Conservation (phyloP, 106 monocot species). For the Xerophyta viscosa region DNA sequence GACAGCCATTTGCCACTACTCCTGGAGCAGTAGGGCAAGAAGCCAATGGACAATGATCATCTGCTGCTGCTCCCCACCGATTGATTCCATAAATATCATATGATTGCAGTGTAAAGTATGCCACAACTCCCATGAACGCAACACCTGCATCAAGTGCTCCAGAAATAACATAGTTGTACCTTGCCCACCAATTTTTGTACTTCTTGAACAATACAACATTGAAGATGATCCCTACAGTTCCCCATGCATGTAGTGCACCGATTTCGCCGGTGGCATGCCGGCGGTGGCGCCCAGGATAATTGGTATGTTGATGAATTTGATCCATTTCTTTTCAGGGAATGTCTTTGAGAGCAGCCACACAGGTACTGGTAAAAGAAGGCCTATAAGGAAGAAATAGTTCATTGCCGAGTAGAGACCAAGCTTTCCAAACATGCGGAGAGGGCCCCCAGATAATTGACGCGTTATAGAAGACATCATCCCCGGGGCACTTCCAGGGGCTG, state of each 20-base stretch:
- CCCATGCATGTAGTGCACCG: conserved; percentile 30
- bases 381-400: conserved; percentile 29
- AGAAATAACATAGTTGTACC: conserved; percentile 37
- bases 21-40: conserved; percentile 11
- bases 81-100: conserved; percentile 21
- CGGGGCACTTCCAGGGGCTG: conserved; percentile 45
- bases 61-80: background rate
- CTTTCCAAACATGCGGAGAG: conserved; percentile 16
- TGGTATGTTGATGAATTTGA: conserved; percentile 26
- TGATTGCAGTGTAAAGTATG: conserved; percentile 15
- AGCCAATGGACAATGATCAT: conserved; percentile 7
- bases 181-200: conserved; percentile 28
- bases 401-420: conserved; percentile 18
- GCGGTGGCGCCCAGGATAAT: conserved; percentile 12
- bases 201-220: conserved; percentile 19
- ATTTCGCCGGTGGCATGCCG: conserved; percentile 14
- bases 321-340: conserved; percentile 28
- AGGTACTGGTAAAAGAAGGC: conserved; percentile 15
- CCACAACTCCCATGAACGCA: conserved; percentile 31
- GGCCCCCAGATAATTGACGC: conserved; percentile 33
- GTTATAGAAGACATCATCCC: conserved; percentile 9
- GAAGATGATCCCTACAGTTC: conserved; percentile 21
- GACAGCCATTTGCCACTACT: background rate
- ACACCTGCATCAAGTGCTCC: conserved; percentile 42
- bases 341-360: conserved; percentile 16